Evolutionary conservation across 208 protist genomes (phyloP).

Genomic region (Hexamita inflata): DNA sequence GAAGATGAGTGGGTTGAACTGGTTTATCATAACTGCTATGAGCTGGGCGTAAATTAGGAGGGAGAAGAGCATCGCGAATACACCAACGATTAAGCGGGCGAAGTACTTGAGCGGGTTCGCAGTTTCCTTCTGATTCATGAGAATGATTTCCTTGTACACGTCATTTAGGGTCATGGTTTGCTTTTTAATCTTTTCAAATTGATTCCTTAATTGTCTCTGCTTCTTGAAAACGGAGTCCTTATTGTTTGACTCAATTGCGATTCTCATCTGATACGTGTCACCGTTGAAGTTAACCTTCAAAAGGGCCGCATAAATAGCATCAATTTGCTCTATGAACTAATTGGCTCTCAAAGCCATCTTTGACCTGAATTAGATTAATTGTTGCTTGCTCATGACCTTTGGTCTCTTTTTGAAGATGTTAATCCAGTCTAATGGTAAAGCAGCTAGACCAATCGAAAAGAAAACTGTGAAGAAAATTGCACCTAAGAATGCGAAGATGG

Average conservation of each 20-base stretch:
- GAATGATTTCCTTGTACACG: slow-evolving; percentile 3
- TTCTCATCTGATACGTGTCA: not conserved
- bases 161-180: no score
- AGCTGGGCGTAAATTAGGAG: not conserved
- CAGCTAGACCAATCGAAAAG: not conserved
- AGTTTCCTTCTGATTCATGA: slow-evolving; percentile 4
- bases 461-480: not conserved
- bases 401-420: not conserved
- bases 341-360: not conserved
- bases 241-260: not conserved
- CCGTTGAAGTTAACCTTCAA: not conserved
- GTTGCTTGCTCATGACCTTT: not conserved
- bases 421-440: not conserved
- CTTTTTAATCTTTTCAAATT: slow-evolving; percentile 4
- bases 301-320: not conserved
- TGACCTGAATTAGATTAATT: not conserved
- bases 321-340: not conserved
- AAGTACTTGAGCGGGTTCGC: slow-evolving; percentile 27
- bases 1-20: not conserved
- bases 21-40: not conserved
- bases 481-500: not conserved
- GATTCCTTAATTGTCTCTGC: not conserved
- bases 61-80: not conserved
- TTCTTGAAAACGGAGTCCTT: slow-evolving; percentile 3
- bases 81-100: not conserved